Base-by-base conservation (phyloP, 202 grass and related monocot genomes). In the Schoenoplectus triqueter region DNA sequence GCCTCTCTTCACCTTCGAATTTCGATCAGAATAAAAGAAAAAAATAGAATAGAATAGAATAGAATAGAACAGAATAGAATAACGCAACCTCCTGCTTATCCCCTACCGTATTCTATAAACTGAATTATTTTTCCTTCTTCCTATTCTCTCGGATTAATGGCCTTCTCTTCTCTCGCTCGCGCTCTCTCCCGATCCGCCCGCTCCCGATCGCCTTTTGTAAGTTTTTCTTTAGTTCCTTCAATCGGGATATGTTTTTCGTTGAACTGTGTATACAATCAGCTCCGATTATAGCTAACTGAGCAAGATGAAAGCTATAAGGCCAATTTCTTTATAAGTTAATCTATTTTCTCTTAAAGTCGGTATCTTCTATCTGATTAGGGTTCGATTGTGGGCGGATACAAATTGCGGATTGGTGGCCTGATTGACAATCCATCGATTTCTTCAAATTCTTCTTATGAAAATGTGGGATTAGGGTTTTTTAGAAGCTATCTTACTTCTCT, bases 151-250 rank as follows among this genome's bases (percentile, higher is more conserved):
- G 7, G 47, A 82, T 46, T 45, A 72, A 97, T 97, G 94, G 90
- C 65, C 80, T 86, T 93, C 85, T 78, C 92, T 75, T 59, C 89
- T 79, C 82, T 97, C 80, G 82, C 84, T 59, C 92, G 92, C 62
- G 89, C 80, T 69, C 86, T 97, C 86, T 76, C 76, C 82, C 90
- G 93, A 85, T 98, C 92, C 85, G 88, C 78, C 1, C 88, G 88
- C 68, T 82, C 90, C 81, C 86, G 88, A 22, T 80, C 88, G 48
- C 83, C 83, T 80, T 84, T 82, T 71, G 92, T 95, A 77, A 85
- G 80, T 70, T 40, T 31, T 79, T 22, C 0, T 19, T 76, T 75
- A 55, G 72, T 75, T 55, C 20, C 17, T 59, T 84, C 61, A 82
- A 66, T 47, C 1, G 40, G 64, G 7, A 66, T 19, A 49, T 66